phyloP scores from a whole-genome alignment of 1,284 basidiomycete species.

The Omphalotus olearius region DNA sequence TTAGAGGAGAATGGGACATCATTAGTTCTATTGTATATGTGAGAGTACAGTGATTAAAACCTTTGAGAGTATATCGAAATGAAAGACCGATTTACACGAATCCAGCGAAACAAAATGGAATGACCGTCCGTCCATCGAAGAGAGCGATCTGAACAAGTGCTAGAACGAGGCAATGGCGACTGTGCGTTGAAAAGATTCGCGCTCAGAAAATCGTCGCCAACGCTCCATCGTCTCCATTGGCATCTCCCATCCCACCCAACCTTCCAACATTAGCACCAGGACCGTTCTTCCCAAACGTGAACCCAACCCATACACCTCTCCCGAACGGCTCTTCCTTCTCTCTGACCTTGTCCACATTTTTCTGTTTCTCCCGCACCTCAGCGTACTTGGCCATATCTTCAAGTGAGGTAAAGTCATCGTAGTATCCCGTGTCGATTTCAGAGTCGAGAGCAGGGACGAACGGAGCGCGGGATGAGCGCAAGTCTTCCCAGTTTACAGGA shows the following conservation, averaged over 20 bases:
- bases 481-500: constrained; percentile 66
- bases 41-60: no score
- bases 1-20: no score
- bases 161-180: background rate
- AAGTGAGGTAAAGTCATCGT: constrained; percentile 90
- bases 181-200: background rate
- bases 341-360: constrained; percentile 86
- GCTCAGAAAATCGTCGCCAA: constrained; percentile 64
- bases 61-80: no score
- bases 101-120: no score
- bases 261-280: constrained; percentile 41
- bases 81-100: no score
- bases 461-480: constrained; percentile 81
- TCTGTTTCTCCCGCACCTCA: constrained; percentile 97
- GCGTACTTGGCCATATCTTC: constrained; percentile 99
- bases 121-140: no score
- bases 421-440: constrained; percentile 96
- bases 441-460: constrained; percentile 96
- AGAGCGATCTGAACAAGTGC: no score
- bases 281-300: constrained; percentile 93
- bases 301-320: constrained; percentile 93
- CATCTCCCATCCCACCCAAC: constrained; percentile 14
- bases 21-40: no score
- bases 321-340: constrained; percentile 78
- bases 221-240: constrained; percentile 40